Percentiles rank a stretch among this genome's conserved stretches.
Evolutionary conservation across 352 stramenopile species (phyloP).

Genomic region (Pythium brachiatum): DNA sequence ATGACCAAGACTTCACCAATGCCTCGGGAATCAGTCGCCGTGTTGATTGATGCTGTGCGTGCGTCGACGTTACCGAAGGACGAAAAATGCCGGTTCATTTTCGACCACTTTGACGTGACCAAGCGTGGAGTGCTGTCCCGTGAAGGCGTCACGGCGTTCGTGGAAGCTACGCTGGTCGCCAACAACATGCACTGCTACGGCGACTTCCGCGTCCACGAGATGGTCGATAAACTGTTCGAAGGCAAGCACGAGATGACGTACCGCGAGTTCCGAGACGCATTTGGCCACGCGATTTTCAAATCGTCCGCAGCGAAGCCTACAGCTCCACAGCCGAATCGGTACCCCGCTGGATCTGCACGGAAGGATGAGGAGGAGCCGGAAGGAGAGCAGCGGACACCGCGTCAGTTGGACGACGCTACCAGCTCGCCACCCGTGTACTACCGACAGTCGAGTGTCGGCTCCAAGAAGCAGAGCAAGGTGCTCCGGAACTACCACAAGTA

Average conservation of each 20-base stretch:
- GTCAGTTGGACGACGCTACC: not conserved
- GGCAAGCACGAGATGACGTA: constrained; percentile 53
- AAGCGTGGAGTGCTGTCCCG: constrained; percentile 41
- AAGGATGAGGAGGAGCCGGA: not conserved
- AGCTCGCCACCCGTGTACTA: constrained; percentile 11
- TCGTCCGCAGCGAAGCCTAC: not conserved
- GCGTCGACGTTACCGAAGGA: constrained; percentile 45
- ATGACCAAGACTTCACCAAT: constrained; percentile 14
- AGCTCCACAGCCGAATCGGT: not conserved
- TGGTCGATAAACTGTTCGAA: constrained; percentile 52
- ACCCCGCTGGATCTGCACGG: not conserved
- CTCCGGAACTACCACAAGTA: constrained; percentile 46
- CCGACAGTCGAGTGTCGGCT: not conserved
- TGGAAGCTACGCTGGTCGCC: constrained; percentile 51
- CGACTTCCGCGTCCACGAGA: constrained; percentile 42
- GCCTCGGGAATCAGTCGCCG: constrained; percentile 52
- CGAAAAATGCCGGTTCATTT: constrained; percentile 60
- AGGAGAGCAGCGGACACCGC: not conserved
- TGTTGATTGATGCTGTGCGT: constrained; percentile 59
- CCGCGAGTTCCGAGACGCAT: constrained; percentile 47
- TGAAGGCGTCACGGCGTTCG: constrained; percentile 49
- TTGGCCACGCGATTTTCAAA: constrained; percentile 29
- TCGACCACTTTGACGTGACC: constrained; percentile 63
- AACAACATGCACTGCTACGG: constrained; percentile 58
- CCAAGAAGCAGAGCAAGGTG: constrained; percentile 20